Evolutionary conservation across 192 early-diverging fungal species (phyloP).

Genomic region (Dissophora globulifera): DNA sequence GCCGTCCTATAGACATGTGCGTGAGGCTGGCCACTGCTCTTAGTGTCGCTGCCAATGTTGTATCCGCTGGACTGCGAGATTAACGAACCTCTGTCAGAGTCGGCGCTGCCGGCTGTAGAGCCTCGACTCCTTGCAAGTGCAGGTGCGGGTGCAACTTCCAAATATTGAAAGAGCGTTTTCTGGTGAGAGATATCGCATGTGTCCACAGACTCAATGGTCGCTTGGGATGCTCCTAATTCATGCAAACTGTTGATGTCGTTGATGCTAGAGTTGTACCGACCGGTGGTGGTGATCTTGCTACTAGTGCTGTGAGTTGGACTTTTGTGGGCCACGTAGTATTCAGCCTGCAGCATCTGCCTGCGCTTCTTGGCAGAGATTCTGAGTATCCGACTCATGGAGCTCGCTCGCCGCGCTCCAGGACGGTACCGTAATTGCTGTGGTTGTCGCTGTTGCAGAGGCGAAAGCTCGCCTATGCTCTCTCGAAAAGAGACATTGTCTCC

Average conservation of each 20-base stretch:
- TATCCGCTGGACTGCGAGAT: too few species aligned
- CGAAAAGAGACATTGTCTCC: too few species aligned
- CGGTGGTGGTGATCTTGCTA: neutral
- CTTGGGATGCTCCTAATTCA: neutral
- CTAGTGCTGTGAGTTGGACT: neutral
- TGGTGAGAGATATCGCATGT: conserved; percentile 9
- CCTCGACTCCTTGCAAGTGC: too few species aligned
- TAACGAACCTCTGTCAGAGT: too few species aligned
- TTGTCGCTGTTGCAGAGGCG: conserved; percentile 3
- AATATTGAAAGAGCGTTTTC: too few species aligned
- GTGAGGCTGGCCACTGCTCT: neutral
- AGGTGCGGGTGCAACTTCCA: too few species aligned
- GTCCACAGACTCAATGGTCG: conserved; percentile 16
- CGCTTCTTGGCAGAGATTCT: conserved; percentile 27
- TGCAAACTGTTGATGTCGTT: neutral
- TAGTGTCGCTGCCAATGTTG: too few species aligned
- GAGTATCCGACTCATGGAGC: conserved; percentile 8
- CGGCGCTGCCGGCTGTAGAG: neutral
- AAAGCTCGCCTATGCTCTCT: neutral
- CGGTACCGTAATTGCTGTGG: neutral
- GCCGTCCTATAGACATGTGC: neutral
- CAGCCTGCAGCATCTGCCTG: conserved; percentile 39
- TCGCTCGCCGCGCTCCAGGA: neutral
- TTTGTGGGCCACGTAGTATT: conserved; percentile 32
- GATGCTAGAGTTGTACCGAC: neutral